These are phyloP conservation scores for Penicillium sp. DNA, from an alignment of 2,329 filamentous ascomycete genomes.

Conservation along the genomic window DNA sequence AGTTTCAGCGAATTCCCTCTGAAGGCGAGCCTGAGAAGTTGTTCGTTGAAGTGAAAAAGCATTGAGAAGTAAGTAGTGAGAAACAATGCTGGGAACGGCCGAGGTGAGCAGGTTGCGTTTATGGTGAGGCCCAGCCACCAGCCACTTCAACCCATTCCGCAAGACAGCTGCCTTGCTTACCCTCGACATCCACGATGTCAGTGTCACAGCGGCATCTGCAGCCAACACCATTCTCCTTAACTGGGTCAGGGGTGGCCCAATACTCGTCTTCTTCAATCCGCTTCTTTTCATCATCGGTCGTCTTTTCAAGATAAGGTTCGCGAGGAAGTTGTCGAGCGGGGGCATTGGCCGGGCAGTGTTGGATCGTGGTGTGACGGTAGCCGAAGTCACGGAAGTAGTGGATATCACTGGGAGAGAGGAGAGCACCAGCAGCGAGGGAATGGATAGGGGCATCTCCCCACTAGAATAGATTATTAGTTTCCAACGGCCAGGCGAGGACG, in stretches of 20 bases:
- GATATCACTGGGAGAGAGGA: conserved; percentile 80
- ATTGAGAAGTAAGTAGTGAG: conserved; percentile 34
- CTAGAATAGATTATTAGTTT: conserved; percentile 54
- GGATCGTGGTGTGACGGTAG: conserved; percentile 97
- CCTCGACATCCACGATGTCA: conserved; percentile 96
- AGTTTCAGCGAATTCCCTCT: conserved; percentile 38
- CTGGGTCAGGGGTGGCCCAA: conserved; percentile 85
- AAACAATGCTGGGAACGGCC: conserved; percentile 33
- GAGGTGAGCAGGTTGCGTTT: conserved; percentile 20
- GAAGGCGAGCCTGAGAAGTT: conserved; percentile 36
- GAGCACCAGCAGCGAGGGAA: conserved; percentile 88
- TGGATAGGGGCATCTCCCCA: conserved; percentile 99
- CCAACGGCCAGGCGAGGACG: conserved; percentile 9
- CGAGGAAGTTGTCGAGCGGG: conserved; percentile 83
- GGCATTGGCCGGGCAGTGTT: conserved; percentile 96
- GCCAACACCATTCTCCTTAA: conserved; percentile 94
- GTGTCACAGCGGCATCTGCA: conserved; percentile 97
- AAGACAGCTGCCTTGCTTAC: conserved; percentile 93
- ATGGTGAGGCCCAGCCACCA: conserved; percentile 80
- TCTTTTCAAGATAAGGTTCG: conserved; percentile 79
- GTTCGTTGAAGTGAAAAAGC: conserved; percentile 37
- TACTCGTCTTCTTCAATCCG: conserved; percentile 92
- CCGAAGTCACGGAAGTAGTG: conserved; percentile 99
- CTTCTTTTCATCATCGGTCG: conserved; percentile 79
- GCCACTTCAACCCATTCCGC: conserved; percentile 97